Base-by-base conservation (phyloP, 768 basidiomycete species). In the Tulasnella sp. region DNA sequence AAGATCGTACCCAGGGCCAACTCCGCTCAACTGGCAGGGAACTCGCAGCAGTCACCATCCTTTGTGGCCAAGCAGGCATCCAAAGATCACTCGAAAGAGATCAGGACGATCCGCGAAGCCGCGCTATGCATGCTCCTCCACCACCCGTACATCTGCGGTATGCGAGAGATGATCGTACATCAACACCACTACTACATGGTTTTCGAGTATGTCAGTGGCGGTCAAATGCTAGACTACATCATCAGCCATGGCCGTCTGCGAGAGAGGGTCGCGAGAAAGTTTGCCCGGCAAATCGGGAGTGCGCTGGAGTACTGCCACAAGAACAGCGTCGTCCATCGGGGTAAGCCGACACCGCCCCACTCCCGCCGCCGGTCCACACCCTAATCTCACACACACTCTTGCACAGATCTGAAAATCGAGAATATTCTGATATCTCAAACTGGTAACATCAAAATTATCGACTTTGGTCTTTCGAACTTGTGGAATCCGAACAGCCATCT, bases 131-230 rank as follows among this genome's bases (percentile, higher is more conserved):
- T 98, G 88, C 91, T 99, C 71, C 91, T 99, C 40, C 96, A 99
- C 84, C 98, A 99, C 84, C 98, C 98, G 2, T 98, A 99, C 85
- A 95, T 99, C 84, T 98, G 97, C 85, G 98, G 98, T 79, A 99
- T 99, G 97, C 93, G 95, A 82, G 96, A 97, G 87, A 96, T 99
- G 93, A 95, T 98, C 84, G 88, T 96, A 36, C 97, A 98, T 86
- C 94, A 95, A 80, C 93, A 99, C 83, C 97, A 99, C 86, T 98
- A 99, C 87, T 99, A 99, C 88, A 98, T 99, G 96, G 95, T 98
- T 14, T 96, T 94, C 85, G 98, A 99, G 85, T 98, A 98, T 85
- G 95, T 99, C 86, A 97, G 96, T 82, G 98, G 98, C 42, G 98
- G 98, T 0, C 98, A 99, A 88, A 96, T 99, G 95, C 91, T 99